Percentiles rank a stretch among this genome's conserved stretches.
Conservation (phyloP, 257 asterid species). For the Asclepias syriaca region DNA sequence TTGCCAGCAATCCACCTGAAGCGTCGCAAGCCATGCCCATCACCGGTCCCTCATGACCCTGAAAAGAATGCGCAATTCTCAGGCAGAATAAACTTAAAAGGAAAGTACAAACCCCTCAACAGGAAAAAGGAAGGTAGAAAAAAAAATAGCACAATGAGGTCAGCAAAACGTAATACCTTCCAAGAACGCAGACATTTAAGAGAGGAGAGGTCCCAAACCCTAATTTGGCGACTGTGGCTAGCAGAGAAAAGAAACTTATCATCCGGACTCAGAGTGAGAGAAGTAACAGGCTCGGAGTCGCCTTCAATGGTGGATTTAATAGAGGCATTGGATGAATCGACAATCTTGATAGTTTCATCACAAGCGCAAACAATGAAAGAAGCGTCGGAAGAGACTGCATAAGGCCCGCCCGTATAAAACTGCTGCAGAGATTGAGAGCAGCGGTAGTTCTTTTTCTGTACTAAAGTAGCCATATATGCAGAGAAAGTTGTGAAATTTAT, state of each 20-base stretch:
- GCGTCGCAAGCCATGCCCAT: conserved; percentile 94
- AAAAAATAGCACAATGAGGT: neutral
- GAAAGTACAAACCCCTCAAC: neutral
- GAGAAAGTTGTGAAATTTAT: neutral
- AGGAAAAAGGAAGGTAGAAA: neutral
- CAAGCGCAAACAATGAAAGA: conserved; percentile 84
- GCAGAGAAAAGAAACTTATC: conserved; percentile 66
- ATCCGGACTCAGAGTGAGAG: conserved; percentile 66
- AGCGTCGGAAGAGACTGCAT: conserved; percentile 71
- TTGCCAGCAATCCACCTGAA: conserved; percentile 91
- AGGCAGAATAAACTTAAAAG: neutral
- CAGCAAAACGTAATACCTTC: conserved; percentile 50
- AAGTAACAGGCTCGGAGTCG: conserved; percentile 77
- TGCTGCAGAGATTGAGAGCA: conserved; percentile 67
- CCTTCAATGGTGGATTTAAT: conserved; percentile 81
- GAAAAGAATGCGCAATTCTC: neutral
- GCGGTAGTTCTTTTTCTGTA: conserved; percentile 68
- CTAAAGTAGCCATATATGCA: conserved; percentile 19
- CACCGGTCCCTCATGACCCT: conserved; percentile 98
- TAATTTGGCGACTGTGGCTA: conserved; percentile 88
- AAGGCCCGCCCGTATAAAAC: conserved; percentile 89
- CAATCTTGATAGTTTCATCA: conserved; percentile 60
- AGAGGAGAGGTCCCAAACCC: conserved; percentile 81
- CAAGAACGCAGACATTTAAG: conserved; percentile 87
- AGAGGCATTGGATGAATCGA: conserved; percentile 64